These are phyloP conservation scores for Kodamaea nitidulidarum DNA, from an alignment of 805 yeast species.

Conservation along the genomic window DNA sequence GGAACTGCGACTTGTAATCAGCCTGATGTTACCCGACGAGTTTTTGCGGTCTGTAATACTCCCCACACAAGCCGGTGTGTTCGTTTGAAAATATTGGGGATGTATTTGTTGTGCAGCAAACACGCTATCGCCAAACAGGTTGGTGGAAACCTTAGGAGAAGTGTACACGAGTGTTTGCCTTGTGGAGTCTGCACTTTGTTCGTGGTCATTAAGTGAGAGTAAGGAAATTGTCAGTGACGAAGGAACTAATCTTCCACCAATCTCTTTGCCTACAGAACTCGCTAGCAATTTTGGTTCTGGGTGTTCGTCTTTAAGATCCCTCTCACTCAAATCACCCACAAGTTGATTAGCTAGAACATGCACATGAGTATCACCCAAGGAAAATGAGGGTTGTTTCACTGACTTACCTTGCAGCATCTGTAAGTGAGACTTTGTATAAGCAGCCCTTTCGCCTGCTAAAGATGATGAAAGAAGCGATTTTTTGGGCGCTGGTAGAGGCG, in stretches of 20 bases:
- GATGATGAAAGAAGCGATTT: conserved; percentile 26
- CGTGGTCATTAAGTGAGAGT: conserved; percentile 26
- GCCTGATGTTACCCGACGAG: conserved; percentile 13
- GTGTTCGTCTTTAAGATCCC: conserved; percentile 27
- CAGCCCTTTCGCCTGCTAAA: conserved; percentile 20
- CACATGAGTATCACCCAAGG: conserved; percentile 13
- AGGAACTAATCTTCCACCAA: conserved; percentile 38
- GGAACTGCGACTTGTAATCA: conserved; percentile 18
- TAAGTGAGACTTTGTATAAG: conserved; percentile 1
- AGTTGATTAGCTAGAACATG: conserved; percentile 8
- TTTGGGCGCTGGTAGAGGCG: conserved; percentile 1
- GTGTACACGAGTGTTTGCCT: conserved; percentile 2
- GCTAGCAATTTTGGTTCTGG: conserved; percentile 44
- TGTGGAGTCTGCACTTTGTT: conserved; percentile 5
- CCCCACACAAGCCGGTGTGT: not conserved
- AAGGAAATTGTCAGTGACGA: conserved; percentile 41
- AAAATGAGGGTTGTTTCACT: conserved; percentile 10
- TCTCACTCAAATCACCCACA: not conserved
- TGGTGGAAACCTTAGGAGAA: conserved; percentile 6
- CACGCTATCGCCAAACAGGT: not conserved
- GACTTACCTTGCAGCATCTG: not conserved
- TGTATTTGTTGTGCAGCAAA: not conserved
- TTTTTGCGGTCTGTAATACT: conserved; percentile 16
- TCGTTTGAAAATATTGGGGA: conserved; percentile 2
- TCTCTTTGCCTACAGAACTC: conserved; percentile 39